Percentiles rank a stretch among this genome's conserved stretches.
phyloP scores from a whole-genome alignment of 768 basidiomycete species.

The Rossbeevera mucosa region DNA sequence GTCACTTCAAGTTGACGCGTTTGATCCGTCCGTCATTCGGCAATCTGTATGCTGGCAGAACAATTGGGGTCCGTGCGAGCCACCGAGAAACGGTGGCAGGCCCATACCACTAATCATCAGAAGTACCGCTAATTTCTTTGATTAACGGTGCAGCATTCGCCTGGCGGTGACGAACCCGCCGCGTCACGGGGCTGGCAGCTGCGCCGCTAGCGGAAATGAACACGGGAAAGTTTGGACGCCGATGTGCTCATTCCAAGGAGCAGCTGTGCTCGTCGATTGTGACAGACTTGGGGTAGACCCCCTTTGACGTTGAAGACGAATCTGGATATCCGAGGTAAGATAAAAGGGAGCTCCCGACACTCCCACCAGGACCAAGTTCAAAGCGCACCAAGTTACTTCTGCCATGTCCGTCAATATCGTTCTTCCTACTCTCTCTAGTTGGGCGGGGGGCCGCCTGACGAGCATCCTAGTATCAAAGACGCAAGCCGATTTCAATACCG shows the following conservation, averaged over 20 bases:
- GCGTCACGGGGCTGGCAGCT: background rate
- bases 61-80: background rate
- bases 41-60: background rate
- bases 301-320: background rate
- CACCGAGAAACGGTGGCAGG: background rate
- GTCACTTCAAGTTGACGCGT: background rate
- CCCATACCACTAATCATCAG: background rate
- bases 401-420: slow-evolving; percentile 30
- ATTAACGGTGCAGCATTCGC: background rate
- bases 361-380: background rate
- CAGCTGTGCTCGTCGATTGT: background rate
- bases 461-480: slow-evolving; percentile 38
- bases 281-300: background rate
- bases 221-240: slow-evolving; percentile 7
- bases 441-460: slow-evolving; percentile 38
- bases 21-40: background rate
- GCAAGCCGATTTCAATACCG: slow-evolving; percentile 28
- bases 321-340: background rate
- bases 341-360: slow-evolving; percentile 13
- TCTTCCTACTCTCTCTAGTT: slow-evolving; percentile 39
- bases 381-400: background rate
- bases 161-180: background rate
- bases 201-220: background rate
- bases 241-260: background rate
- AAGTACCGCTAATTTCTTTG: background rate